These are phyloP conservation scores for Trichoderma orchidacearum DNA, from an alignment of 495 filamentous ascomycete genomes.

Conservation along the genomic window DNA sequence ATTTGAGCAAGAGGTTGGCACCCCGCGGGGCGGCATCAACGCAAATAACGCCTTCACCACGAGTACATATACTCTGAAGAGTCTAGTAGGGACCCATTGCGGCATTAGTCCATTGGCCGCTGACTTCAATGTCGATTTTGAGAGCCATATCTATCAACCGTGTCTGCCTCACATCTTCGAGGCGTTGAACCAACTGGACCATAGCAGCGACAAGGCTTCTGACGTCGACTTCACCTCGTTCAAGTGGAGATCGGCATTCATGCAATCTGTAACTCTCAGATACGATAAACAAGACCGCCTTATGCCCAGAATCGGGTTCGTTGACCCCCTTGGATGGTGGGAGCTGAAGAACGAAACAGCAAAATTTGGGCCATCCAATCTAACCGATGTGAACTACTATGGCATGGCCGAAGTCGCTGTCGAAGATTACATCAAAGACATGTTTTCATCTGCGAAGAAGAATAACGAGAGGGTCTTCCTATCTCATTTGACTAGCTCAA, in stretches of 20 bases:
- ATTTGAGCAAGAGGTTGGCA: constrained; percentile 17
- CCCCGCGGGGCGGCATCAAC: constrained; percentile 26
- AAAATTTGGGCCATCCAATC: constrained; percentile 15
- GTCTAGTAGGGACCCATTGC: constrained; percentile 29
- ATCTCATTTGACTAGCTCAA: constrained; percentile 31
- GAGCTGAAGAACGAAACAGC: constrained; percentile 14
- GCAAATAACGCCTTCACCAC: constrained; percentile 26
- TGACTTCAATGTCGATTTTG: constrained; percentile 30
- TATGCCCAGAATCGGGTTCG: constrained; percentile 26
- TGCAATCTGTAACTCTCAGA: constrained; percentile 31
- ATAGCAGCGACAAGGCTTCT: constrained; percentile 3
- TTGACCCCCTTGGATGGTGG: constrained; percentile 19
- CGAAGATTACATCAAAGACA: constrained; percentile 25
- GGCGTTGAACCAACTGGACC: constrained; percentile 22
- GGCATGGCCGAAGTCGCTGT: constrained; percentile 32
- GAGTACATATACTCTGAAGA: constrained; percentile 33
- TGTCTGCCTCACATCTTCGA: constrained; percentile 33
- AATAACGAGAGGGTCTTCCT: constrained; percentile 30
- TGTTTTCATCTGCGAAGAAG: constrained; percentile 23
- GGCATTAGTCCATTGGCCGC: constrained; percentile 30
- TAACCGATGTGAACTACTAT: constrained; percentile 29
- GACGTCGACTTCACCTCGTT: neutral
- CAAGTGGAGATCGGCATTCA: constrained; percentile 29
- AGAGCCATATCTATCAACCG: constrained; percentile 35
- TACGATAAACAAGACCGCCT: constrained; percentile 27